These are phyloP conservation scores for Funneliformis caledonium DNA, from an alignment of 371 early-diverging fungal genomes.

Conservation along the genomic window DNA sequence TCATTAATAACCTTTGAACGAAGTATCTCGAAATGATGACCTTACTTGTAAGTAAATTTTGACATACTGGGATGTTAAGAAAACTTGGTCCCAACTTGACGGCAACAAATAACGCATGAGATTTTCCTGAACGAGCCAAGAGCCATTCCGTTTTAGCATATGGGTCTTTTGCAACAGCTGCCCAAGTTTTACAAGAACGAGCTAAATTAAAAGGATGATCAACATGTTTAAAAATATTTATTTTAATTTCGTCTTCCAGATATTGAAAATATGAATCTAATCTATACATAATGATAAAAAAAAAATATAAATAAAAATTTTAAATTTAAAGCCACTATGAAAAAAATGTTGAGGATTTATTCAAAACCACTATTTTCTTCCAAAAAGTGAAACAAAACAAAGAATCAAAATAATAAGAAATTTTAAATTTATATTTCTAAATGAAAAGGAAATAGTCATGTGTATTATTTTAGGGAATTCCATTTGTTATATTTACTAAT, in stretches of 20 bases:
- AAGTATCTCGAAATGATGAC: neutral
- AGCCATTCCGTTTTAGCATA: constrained; percentile 7
- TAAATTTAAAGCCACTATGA: too few species aligned
- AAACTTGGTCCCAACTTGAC: neutral
- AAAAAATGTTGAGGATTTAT: too few species aligned
- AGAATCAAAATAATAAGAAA: too few species aligned
- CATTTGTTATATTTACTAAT: too few species aligned
- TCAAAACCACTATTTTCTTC: too few species aligned
- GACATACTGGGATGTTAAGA: neutral
- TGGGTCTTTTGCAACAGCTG: neutral
- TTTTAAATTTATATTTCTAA: too few species aligned
- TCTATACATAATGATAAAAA: too few species aligned
- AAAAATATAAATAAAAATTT: too few species aligned
- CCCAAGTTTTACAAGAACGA: neutral
- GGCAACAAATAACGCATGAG: neutral
- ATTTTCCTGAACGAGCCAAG: neutral
- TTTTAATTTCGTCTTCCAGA: neutral
- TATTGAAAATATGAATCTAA: too few species aligned
- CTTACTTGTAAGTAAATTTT: neutral
- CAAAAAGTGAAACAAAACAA: too few species aligned
- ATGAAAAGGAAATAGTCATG: too few species aligned
- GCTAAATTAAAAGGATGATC: neutral
- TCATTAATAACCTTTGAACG: constrained; percentile 3
- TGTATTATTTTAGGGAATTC: too few species aligned
- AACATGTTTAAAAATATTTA: neutral